Conservation (phyloP, 148 eudicot species). For the Bassia scoparia region DNA sequence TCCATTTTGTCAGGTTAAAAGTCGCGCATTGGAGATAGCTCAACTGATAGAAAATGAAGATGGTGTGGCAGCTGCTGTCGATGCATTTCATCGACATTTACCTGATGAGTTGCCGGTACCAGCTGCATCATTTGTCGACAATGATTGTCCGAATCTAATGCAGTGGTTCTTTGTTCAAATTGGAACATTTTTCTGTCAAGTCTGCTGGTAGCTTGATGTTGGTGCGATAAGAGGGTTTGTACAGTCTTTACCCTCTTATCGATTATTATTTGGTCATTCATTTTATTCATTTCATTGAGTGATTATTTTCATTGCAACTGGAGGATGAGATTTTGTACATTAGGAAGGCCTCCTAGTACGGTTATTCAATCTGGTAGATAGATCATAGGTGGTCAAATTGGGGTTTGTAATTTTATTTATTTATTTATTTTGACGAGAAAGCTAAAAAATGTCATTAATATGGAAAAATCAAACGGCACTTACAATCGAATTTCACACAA, state of each 20-base stretch:
- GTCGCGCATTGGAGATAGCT: conserved; percentile 64
- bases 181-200: conserved; percentile 54
- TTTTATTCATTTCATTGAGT: conserved; percentile 24
- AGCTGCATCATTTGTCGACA: conserved; percentile 30
- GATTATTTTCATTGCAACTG: no score
- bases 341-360: no score
- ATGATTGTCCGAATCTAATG: conserved; percentile 46
- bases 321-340: no score
- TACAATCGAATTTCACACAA: no score
- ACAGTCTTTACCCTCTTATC: conserved; percentile 13
- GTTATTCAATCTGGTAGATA: no score
- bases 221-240: conserved; percentile 18
- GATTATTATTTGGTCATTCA: conserved; percentile 19
- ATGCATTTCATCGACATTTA: conserved; percentile 77
- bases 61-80: conserved; percentile 84
- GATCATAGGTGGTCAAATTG: no score
- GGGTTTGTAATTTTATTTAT: no score
- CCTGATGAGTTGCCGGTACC: conserved; percentile 60
- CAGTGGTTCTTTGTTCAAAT: conserved; percentile 76
- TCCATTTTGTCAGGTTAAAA: conserved; percentile 57
- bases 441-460: no score
- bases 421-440: no score
- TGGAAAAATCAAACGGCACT: no score
- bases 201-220: conserved; percentile 44
- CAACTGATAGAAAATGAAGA: conserved; percentile 66